A percentile compares a stretch with the other conserved stretches of the same genome.
phyloP scores from a whole-genome alignment of 768 basidiomycete species.

The Kwoniella bestiolae region DNA sequence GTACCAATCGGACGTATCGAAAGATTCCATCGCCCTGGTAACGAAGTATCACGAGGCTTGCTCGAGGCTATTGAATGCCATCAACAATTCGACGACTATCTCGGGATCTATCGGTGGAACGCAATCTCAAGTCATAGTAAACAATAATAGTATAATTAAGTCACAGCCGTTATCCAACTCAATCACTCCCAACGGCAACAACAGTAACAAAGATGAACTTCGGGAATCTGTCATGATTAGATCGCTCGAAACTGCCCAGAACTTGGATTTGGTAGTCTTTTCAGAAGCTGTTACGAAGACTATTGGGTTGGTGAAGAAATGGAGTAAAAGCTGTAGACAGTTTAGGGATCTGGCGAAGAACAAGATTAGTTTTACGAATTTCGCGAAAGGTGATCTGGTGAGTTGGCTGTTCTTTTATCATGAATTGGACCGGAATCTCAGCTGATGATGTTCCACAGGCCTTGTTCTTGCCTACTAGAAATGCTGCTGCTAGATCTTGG shows the following conservation, averaged over 20 bases:
- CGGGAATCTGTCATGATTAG: slow-evolving; percentile 34
- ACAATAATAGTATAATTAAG: slow-evolving; percentile 7
- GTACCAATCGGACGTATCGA: slow-evolving; percentile 43
- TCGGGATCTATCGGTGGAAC: slow-evolving; percentile 31
- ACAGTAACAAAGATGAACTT: slow-evolving; percentile 30
- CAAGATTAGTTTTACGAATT: slow-evolving; percentile 95
- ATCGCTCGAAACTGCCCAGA: slow-evolving; percentile 39
- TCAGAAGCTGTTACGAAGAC: slow-evolving; percentile 79
- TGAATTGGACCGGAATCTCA: background rate
- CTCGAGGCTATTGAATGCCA: slow-evolving; percentile 44
- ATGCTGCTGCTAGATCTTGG: slow-evolving; percentile 92
- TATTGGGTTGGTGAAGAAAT: slow-evolving; percentile 76
- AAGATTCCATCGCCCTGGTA: slow-evolving; percentile 52
- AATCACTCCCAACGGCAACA: background rate
- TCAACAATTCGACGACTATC: slow-evolving; percentile 52
- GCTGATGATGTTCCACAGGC: slow-evolving; percentile 60
- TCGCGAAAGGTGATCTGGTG: slow-evolving; percentile 84
- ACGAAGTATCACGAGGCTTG: slow-evolving; percentile 54
- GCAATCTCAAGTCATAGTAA: slow-evolving; percentile 7
- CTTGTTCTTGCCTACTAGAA: slow-evolving; percentile 91
- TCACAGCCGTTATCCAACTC: slow-evolving; percentile 6
- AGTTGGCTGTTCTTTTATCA: slow-evolving; percentile 2
- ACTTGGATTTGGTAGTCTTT: slow-evolving; percentile 83
- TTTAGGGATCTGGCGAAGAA: slow-evolving; percentile 94
- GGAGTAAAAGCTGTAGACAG: slow-evolving; percentile 96